These are phyloP conservation scores for Thraustochytrium sp. DNA, from an alignment of 352 stramenopile species.

Conservation along the genomic window DNA sequence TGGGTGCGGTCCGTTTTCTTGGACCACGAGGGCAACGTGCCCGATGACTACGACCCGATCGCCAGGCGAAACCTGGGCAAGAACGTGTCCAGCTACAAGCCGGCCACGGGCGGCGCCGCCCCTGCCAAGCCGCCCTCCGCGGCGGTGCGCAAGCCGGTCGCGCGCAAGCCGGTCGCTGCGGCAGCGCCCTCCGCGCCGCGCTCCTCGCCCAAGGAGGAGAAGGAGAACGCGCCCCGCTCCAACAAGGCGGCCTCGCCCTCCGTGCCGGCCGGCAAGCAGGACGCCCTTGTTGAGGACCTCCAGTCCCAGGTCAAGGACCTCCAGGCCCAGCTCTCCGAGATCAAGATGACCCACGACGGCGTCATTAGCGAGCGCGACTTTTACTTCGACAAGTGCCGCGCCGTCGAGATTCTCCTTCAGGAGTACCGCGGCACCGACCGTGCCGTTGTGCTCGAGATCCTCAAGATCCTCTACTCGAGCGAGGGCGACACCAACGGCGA, in stretches of 20 bases:
- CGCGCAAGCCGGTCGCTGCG: background rate
- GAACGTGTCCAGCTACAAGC: constrained; percentile 57
- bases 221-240: background rate
- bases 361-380: constrained; percentile 93
- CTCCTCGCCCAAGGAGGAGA: constrained; percentile 9
- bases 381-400: constrained; percentile 97
- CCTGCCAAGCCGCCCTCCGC: background rate
- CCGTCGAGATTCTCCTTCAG: constrained; percentile 73
- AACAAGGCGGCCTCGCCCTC: background rate
- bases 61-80: constrained; percentile 86
- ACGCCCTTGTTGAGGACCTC: constrained; percentile 51
- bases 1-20: constrained; percentile 91
- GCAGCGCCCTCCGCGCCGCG: background rate
- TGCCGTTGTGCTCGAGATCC: constrained; percentile 24
- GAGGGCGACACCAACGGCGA: constrained; percentile 44
- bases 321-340: constrained; percentile 55
- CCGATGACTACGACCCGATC: constrained; percentile 84
- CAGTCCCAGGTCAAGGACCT: constrained; percentile 70
- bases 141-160: background rate
- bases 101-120: background rate
- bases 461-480: constrained; percentile 46
- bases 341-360: constrained; percentile 64
- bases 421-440: constrained; percentile 23
- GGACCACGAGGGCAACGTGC: constrained; percentile 61
- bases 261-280: background rate